Base-by-base conservation (phyloP, 768 basidiomycete species). In the Hericium alpestre region DNA sequence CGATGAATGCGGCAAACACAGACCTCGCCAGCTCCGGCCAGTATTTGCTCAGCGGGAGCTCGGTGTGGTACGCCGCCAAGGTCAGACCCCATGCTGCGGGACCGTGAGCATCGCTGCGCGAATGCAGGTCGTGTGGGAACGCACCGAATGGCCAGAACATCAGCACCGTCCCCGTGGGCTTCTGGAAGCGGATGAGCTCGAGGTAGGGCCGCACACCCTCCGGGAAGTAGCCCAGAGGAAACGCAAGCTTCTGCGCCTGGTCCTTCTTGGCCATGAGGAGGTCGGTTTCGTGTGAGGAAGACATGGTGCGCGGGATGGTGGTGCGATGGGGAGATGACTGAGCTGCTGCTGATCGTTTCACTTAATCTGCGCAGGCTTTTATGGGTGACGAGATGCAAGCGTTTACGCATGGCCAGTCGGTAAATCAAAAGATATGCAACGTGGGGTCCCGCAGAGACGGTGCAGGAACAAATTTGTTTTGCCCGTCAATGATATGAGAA, bases 221-320 rank as follows among this genome's bases (percentile, higher is more conserved):
- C 2, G 61, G 59, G 27, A 62, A 59, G 32, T 49, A 56, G 49
- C 61, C 59, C 18, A 62, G 61, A 18, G 61, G 61, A 54, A 62
- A 62, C 13, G 61, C 41, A 27, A 62, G 61, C 18, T 62, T 62
- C 54, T 60, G 55, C 12, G 59, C 37, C 22, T 32, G 32, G 23
- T 52, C 39, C 2, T 43, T 13, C 10, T 49, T 52, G 55, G 56
- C 8, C 49, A 51, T 11, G 27, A 37, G 49, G 1, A 23, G 43
- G 3, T 46, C 43, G 43, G 6, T 22, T 23, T 51, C 23, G 18
- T 51, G 23, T 16, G 41, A 41, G 57, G 59, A 38, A 53, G 40
- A 39, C 53, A 51, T 51, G 49, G 12, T 25, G 49, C 43, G 22
- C 9, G 23, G 16, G 12, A 16, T 18, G 49, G 25, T 23, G 23